These are phyloP conservation scores for Fusarium bulbicola DNA, from an alignment of 2,329 filamentous ascomycete species.

Conservation along the genomic window DNA sequence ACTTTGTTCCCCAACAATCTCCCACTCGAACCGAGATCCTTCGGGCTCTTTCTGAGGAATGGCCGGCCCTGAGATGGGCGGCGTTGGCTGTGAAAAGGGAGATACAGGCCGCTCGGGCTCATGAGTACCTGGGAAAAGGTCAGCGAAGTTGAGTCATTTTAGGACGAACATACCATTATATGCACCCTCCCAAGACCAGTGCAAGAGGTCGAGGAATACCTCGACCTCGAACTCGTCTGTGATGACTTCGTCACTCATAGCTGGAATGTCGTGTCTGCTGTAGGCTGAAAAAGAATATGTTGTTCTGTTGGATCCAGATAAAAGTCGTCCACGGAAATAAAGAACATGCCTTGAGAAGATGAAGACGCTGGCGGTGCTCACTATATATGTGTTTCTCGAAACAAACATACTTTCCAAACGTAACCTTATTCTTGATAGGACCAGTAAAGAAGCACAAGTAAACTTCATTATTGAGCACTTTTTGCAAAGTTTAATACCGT, in stretches of 20 bases:
- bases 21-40: accelerated
- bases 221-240: not conserved
- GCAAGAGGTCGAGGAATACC: not conserved
- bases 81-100: not conserved
- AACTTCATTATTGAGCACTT: not conserved
- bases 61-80: accelerated
- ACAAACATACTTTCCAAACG: not conserved
- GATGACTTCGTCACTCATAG: not conserved
- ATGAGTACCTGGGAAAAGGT: not conserved
- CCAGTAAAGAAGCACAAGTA: not conserved
- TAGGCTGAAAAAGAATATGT: accelerated
- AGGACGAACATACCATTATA: not conserved
- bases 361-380: accelerated
- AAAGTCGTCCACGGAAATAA: not conserved
- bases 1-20: accelerated
- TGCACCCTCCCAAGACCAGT: not conserved
- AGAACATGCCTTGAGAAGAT: not conserved
- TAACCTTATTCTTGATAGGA: accelerated
- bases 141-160: not conserved
- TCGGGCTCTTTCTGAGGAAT: accelerated
- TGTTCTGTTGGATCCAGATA: not conserved
- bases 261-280: not conserved
- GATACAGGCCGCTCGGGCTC: not conserved
- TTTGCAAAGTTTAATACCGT: not conserved
- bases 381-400: not conserved